Evolutionary conservation across 192 early-diverging fungal genomes (phyloP).

Genomic region (Gaertneriomyces semiglobifer): DNA sequence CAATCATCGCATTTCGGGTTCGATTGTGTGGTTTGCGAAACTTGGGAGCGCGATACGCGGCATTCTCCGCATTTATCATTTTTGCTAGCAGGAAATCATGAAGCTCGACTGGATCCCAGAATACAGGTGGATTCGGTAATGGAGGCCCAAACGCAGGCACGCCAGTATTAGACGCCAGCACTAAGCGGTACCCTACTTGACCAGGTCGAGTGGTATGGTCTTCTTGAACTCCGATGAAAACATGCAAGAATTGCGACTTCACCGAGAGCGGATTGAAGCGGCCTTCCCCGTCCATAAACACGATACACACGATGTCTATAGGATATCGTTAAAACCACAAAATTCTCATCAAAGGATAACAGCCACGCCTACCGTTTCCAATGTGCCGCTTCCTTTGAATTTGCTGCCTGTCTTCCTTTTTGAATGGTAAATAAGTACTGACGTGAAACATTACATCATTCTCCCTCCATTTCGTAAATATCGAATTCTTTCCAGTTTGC

Average conservation of each 20-base stretch:
- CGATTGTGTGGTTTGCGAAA: constrained; percentile 40
- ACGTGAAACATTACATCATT: constrained; percentile 51
- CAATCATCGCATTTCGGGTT: constrained; percentile 39
- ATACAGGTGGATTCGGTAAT: constrained; percentile 36
- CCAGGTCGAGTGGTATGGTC: constrained; percentile 17
- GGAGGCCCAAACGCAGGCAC: constrained; percentile 44
- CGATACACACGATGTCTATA: constrained; percentile 43
- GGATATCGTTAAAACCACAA: not conserved
- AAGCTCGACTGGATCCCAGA: constrained; percentile 27
- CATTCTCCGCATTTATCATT: constrained; percentile 49
- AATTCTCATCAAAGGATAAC: not conserved
- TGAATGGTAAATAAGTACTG: constrained; percentile 44
- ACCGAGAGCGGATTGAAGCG: constrained; percentile 44
- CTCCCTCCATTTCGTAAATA: constrained; percentile 35
- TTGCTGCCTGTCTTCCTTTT: constrained; percentile 41
- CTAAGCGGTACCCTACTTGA: constrained; percentile 34
- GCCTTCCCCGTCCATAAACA: constrained; percentile 39
- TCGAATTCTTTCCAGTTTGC: constrained; percentile 35
- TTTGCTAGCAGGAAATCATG: constrained; percentile 45
- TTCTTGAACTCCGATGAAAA: constrained; percentile 43
- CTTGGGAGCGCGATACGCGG: constrained; percentile 45
- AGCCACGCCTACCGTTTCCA: constrained; percentile 41
- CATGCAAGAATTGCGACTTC: constrained; percentile 44
- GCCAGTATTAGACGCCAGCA: constrained; percentile 33
- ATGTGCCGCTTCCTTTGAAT: constrained; percentile 52